phyloP scores from a whole-genome alignment of 176 grass and related monocot genomes.

The Eleusine indica region DNA sequence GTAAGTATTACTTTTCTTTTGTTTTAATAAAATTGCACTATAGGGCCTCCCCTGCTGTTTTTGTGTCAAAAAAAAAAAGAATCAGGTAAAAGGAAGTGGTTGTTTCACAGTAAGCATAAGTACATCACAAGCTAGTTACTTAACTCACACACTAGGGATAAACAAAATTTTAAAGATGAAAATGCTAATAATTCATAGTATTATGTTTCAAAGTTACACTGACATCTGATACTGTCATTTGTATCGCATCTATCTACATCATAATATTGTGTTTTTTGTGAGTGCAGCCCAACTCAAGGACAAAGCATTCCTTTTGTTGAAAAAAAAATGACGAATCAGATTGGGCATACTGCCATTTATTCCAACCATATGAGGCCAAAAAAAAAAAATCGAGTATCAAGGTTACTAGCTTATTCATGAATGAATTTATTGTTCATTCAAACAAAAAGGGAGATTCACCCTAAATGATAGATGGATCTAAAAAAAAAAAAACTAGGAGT shows the following conservation, averaged over 20 bases:
- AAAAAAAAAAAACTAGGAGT: not conserved
- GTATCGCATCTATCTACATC: not conserved
- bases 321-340: not conserved
- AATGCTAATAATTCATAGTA: not conserved
- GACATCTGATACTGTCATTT: not conserved
- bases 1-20: no score
- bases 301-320: not conserved
- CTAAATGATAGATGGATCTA: not conserved
- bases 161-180: not conserved
- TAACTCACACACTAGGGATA: not conserved
- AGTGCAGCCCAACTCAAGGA: not conserved
- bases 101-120: no score
- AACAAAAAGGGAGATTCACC: not conserved
- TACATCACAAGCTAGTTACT: not conserved
- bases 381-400: no score
- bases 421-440: not conserved
- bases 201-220: not conserved
- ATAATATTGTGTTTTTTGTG: not conserved
- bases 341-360: not conserved
- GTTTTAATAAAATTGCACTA: no score
- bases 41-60: no score
- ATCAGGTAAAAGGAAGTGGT: no score
- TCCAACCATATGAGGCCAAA: not conserved
- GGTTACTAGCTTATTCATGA: not conserved
- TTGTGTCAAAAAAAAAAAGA: no score